Evolutionary conservation across 768 basidiomycete genomes (phyloP), one percentile per base, ranked within the genome.

Genomic region (Lyophyllum shimeji): DNA sequence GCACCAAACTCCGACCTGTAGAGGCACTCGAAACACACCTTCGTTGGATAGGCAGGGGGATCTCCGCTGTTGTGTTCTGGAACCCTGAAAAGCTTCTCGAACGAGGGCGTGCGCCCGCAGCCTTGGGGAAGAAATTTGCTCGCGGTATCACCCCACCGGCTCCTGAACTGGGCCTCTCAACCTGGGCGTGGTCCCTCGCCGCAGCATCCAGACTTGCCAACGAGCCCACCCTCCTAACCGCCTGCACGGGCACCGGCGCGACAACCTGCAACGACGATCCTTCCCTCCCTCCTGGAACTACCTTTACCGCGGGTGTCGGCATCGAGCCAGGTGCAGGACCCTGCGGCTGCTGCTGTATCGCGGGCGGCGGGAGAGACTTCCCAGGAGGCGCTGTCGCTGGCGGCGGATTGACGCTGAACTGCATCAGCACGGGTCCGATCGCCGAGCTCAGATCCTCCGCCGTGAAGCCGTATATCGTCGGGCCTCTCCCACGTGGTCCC

Each of bases 31-130:
- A 58, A 53, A 52, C 64, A 46, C 52, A 75, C 75, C 72, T 73
- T 50, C 46, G 58, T 43, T 67, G 66, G 7, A 71, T 33, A 13
- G 72, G 69, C 33, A 67, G 42, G 15, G 66, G 59, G 1, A 70
- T 63, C 50, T 78, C 73, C 3, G 66, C 51, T 6, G 52, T 61
- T 4, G 68, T 61, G 3, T 76, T 73, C 49, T 83, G 80, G 68
- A 90, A 86, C 2, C 82, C 86, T 8, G 89, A 91, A 65, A 93
- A 93, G 59, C 89, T 91, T 62, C 88, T 72, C 20, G 88, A 90
- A 48, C 89, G 69, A 4, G 90, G 91, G 5, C 90, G 72, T 8
- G 73, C 62, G 2, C 75, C 75, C 7, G 76, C 74, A 8, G 73
- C 74, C 53, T 78, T 78, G 0, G 90, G 88, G 54, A 82, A 76